Percentiles rank a stretch among this genome's conserved stretches.
Conservation (phyloP, 2,329 filamentous ascomycete genomes). For the Dothiorella sarmentorum region DNA sequence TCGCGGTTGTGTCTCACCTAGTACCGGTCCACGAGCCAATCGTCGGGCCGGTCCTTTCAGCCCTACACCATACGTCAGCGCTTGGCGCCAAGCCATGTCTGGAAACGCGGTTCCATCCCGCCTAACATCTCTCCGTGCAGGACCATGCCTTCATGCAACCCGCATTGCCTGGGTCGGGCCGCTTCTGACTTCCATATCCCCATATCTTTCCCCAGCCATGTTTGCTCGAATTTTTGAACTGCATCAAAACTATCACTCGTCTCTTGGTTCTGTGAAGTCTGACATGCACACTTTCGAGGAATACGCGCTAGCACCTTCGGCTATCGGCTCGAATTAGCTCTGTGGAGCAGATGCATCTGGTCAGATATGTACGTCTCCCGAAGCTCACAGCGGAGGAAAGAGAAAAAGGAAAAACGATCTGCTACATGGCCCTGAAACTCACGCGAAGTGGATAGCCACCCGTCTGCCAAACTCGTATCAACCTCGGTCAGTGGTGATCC, state of each 20-base stretch:
- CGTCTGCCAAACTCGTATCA: background rate
- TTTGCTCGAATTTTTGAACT: too few species aligned
- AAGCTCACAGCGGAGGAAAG: too few species aligned
- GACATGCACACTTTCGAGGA: too few species aligned
- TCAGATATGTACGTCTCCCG: too few species aligned
- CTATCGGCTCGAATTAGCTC: too few species aligned
- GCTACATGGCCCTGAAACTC: background rate
- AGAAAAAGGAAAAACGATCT: background rate
- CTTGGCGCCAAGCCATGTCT: slow-evolving; percentile 1
- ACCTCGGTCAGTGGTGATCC: background rate
- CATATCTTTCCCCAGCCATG: background rate
- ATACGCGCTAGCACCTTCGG: too few species aligned
- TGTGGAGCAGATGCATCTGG: too few species aligned
- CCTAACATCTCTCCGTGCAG: background rate
- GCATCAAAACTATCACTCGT: too few species aligned
- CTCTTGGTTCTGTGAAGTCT: too few species aligned
- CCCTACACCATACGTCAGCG: background rate
- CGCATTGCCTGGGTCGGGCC: background rate
- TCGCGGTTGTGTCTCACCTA: slow-evolving; percentile 6
- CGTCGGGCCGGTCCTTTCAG: slow-evolving; percentile 10
- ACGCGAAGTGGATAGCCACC: background rate
- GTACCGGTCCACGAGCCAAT: slow-evolving; percentile 4
- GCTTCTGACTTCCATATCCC: background rate
- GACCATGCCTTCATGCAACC: background rate
- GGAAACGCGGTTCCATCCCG: slow-evolving; percentile 7